Base-by-base conservation (phyloP, 768 basidiomycete species). In the Coprinellus aureogranulatus region DNA sequence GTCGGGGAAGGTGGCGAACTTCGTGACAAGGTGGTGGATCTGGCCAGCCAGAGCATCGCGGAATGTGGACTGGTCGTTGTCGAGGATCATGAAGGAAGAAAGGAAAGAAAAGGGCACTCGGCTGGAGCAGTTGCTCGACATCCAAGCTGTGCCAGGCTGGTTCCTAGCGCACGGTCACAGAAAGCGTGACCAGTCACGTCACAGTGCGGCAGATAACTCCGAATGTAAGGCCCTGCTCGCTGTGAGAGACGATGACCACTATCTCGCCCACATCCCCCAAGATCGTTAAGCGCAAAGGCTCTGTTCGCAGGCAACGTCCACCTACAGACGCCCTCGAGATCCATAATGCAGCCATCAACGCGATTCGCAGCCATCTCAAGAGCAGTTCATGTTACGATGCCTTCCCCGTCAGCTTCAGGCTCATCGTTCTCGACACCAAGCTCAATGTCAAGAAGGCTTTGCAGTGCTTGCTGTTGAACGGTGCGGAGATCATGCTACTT, bases 391-490 rank as follows among this genome's bases (percentile, higher is more conserved):
- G 88, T 62, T 99, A 98, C 76, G 96, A 98, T 72, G 94, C 96
- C 30, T 95, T 99, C 66, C 97, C 97, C 25, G 92, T 98, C 76
- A 90, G 87, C 72, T 99, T 95, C 76, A 82, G 96, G 65, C 81
- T 98, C 66, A 98, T 99, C 69, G 94, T 98, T 25, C 84, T 99
- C 55, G 97, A 99, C 73, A 94, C 90, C 46, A 90, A 93, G 71
- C 83, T 99, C 65, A 94, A 90, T 67, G 95, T 98, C 53, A 96
- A 95, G 77, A 94, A 95, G 70, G 94, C 95, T 12, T 73, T 99
- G 30, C 84, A 94, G 69, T 96, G 89, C 65, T 82, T 94, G 9
- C 78, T 92, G 6, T 78, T 86, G 60, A 97, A 97, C 70, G 88
- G 90, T 88, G 51, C 34, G 67, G 56, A 31, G 53, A 39, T 48